Evolutionary conservation across 2,329 filamentous ascomycete genomes (phyloP).

Genomic region (Ophiocordyceps camponoti-saundersi): DNA sequence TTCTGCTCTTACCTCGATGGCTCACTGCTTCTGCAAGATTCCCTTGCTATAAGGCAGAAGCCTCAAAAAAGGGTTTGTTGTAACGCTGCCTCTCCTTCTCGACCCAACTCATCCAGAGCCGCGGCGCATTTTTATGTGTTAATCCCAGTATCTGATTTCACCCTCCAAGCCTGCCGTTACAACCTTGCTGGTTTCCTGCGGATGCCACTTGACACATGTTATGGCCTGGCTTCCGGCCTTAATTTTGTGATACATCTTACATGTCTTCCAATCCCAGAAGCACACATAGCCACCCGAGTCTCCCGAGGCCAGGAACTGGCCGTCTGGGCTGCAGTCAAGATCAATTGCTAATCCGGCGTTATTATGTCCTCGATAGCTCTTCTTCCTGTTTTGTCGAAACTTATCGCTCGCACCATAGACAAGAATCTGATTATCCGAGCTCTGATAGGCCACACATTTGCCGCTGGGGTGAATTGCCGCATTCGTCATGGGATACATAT

Average conservation of each 20-base stretch:
- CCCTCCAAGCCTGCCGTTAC: slow-evolving; percentile 82
- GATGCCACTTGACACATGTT: slow-evolving; percentile 86
- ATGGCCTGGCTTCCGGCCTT: slow-evolving; percentile 68
- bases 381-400: slow-evolving; percentile 94
- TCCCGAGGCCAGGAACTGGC: slow-evolving; percentile 75
- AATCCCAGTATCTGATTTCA: slow-evolving; percentile 88
- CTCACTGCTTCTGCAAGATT: too few species aligned
- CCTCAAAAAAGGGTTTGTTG: too few species aligned
- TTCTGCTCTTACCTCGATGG: too few species aligned
- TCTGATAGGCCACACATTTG: slow-evolving; percentile 90
- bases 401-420: slow-evolving; percentile 91
- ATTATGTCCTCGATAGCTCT: slow-evolving; percentile 90
- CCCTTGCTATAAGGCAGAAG: too few species aligned
- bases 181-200: slow-evolving; percentile 92
- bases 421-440: slow-evolving; percentile 87
- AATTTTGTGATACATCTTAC: slow-evolving; percentile 97
- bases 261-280: slow-evolving; percentile 99
- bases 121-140: slow-evolving; percentile 9
- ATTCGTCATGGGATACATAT: slow-evolving; percentile 94
- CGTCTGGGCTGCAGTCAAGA: slow-evolving; percentile 74
- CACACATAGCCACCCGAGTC: slow-evolving; percentile 81
- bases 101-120: neutral
- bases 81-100: too few species aligned
- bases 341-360: slow-evolving; percentile 89
- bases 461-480: slow-evolving; percentile 71